Base-by-base conservation (phyloP, 2,329 filamentous ascomycete species). In the Sporothrix pallida region DNA sequence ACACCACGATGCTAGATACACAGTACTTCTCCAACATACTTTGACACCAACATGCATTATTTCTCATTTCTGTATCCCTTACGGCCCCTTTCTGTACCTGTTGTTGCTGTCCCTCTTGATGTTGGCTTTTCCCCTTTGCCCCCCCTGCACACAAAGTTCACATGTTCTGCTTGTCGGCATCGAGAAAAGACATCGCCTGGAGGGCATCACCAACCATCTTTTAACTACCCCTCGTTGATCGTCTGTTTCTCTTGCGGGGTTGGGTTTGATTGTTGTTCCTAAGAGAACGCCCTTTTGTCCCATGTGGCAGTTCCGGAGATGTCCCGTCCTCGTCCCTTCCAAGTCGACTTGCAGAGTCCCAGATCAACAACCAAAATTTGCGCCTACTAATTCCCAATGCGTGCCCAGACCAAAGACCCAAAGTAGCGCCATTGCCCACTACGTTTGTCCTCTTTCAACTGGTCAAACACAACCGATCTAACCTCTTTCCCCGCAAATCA, bases 191-290 rank as follows among this genome's bases (percentile, higher is more conserved):
- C 15, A 20, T 63, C 58, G 42, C 37, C 58, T 63, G 31, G 9
- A 63, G 58, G 31, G 31, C 37, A 44, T 63, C 31, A 63, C 31
- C 58, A 63, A 37, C 50, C 31, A 63, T 42, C 58, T 63, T 26
- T 63, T 63, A 9, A 31, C 58, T 23, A 23, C 60, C 60, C 60
- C 60, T 63, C 60, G 60, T 44, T 42, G 60, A 65, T 65, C 60
- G 60, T n/a, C 13, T 65, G 37, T 42, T 20, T 46, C n/a, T 20
- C 42, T 13, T 65, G 60, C 60, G 60, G 60, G 60, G 60, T 65
- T 46, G 9, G 7, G 26, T 37, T 31, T 3, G 56, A 37, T 9
- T 46, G 9, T 65, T 46, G 37, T 23, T 65, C 46, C 37, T 65
- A 20, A 13, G 7, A 65, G n/a, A 46, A 4, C 17, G 31, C 17